phyloP scores from a whole-genome alignment of 23 red algal genomes.

The Gracilariopsis chorda region DNA sequence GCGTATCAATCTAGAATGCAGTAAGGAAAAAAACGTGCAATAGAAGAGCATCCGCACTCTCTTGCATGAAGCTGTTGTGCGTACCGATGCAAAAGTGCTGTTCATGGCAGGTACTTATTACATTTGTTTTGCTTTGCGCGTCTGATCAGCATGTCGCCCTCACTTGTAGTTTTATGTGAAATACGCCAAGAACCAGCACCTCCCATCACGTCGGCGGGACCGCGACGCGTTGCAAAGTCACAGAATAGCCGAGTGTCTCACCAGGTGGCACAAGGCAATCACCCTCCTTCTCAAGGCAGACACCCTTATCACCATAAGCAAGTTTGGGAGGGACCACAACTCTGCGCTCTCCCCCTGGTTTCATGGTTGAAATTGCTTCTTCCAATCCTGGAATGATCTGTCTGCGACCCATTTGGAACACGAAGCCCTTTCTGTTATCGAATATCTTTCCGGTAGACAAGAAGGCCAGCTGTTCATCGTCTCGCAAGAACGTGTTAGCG shows the following conservation, averaged over 20 bases:
- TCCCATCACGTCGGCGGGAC: conserved; percentile 89
- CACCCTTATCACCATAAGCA: conserved; percentile 88
- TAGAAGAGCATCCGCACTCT: no score
- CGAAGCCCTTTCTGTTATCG: conserved; percentile 85
- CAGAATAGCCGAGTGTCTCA: conserved; percentile 74
- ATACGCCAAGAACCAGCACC: no score
- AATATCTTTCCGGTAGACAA: conserved; percentile 84
- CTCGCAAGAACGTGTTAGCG: not conserved
- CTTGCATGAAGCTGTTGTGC: no score
- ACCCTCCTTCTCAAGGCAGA: conserved; percentile 71
- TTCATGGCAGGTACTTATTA: no score
- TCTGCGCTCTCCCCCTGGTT: conserved; percentile 64
- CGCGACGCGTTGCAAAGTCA: conserved; percentile 77
- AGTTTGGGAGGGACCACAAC: conserved; percentile 85
- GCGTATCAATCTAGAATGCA: no score
- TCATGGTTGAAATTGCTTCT: conserved; percentile 76
- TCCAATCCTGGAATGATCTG: conserved; percentile 94
- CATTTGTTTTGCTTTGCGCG: no score
- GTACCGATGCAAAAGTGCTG: no score
- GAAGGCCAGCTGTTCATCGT: conserved; percentile 58
- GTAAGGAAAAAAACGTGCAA: no score
- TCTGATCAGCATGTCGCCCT: no score
- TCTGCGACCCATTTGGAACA: conserved; percentile 80
- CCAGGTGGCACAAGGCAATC: conserved; percentile 90
- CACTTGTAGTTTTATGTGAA: no score